phyloP scores from a whole-genome alignment of 176 grass and related monocot species.

The Hyparrhenia diplandra region DNA sequence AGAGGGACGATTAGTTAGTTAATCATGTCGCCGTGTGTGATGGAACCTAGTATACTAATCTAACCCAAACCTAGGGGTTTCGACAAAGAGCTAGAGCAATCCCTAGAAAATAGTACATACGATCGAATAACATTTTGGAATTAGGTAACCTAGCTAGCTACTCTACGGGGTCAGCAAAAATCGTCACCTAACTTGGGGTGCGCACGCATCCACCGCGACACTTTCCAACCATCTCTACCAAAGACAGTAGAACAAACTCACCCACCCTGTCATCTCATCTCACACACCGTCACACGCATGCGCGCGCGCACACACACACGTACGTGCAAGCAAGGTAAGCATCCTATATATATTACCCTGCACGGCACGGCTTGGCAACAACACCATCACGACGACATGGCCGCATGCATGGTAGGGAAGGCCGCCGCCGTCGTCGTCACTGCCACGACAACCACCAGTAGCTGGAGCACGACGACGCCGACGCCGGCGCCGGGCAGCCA shows the following conservation, averaged over 20 bases:
- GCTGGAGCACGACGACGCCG: neutral
- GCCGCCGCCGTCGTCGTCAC: neutral
- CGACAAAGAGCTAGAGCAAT: neutral
- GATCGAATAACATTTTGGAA: neutral
- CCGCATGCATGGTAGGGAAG: neutral
- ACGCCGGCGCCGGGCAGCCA: neutral
- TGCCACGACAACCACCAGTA: neutral
- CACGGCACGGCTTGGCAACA: neutral
- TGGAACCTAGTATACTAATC: neutral
- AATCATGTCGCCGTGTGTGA: neutral
- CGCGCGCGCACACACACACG: neutral
- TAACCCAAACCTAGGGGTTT: neutral
- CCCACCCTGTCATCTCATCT: neutral
- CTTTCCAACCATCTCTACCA: conserved; percentile 14
- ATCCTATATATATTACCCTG: neutral
- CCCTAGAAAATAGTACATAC: neutral
- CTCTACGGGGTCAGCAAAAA: neutral
- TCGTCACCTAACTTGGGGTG: neutral
- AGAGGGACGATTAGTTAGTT: neutral
- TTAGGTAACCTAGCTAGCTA: neutral
- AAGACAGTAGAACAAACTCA: conserved; percentile 28
- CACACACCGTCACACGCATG: neutral
- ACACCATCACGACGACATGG: neutral
- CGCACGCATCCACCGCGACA: neutral
- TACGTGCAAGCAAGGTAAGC: neutral